These are phyloP conservation scores for Cystofilobasidium capitatum DNA, from an alignment of 768 basidiomycete genomes.

Conservation along the genomic window DNA sequence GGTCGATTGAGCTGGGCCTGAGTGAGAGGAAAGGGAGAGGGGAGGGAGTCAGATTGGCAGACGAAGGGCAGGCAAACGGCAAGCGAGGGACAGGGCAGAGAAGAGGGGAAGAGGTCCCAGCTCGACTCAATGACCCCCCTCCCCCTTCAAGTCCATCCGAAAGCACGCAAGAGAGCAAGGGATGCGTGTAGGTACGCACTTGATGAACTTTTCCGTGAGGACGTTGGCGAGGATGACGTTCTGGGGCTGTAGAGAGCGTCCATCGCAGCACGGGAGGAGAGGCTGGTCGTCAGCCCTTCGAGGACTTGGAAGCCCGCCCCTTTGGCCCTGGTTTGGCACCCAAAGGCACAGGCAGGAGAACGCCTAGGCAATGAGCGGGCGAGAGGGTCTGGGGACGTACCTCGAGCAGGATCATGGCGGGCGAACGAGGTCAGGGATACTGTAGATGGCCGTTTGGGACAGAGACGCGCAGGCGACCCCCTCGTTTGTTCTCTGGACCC, in stretches of 20 bases:
- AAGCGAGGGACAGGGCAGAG: too few relatives aligned
- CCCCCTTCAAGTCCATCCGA: not conserved
- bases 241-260: slow-evolving; percentile 49
- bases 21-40: slow-evolving; percentile 3
- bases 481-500: too few relatives aligned
- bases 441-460: not conserved
- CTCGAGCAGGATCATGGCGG: slow-evolving; percentile 73
- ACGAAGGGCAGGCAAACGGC: slow-evolving; percentile 27
- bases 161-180: not conserved
- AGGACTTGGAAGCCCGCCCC: not conserved
- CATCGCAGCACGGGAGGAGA: not conserved
- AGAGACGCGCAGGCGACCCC: not conserved
- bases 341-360: too few relatives aligned
- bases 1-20: slow-evolving; percentile 84
- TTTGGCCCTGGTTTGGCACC: too few relatives aligned
- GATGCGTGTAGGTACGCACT: slow-evolving; percentile 47
- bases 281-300: not conserved
- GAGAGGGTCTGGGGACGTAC: slow-evolving; percentile 41
- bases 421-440: not conserved
- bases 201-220: slow-evolving; percentile 70
- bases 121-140: too few relatives aligned
- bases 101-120: too few relatives aligned
- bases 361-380: not conserved
- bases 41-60: not conserved
- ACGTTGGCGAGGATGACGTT: slow-evolving; percentile 89